Conservation (phyloP, 371 early-diverging fungal species). For the Chytridium lagenaria region DNA sequence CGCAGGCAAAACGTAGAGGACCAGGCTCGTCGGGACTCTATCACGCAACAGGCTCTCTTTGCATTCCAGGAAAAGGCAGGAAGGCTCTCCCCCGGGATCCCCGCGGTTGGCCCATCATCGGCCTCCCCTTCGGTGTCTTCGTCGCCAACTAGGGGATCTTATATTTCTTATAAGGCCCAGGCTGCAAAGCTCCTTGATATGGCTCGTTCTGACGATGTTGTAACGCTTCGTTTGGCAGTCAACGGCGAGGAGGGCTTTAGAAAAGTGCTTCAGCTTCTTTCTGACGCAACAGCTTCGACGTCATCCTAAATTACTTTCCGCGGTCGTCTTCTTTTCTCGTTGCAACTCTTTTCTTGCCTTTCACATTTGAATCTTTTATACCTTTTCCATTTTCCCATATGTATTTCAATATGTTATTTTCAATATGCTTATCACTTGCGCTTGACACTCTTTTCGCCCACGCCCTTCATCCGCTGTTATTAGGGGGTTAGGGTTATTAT, state of each 20-base stretch:
- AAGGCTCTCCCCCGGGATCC: neutral
- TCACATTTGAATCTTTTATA: too few relatives aligned
- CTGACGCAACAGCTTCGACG: neutral
- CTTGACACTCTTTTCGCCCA: too few relatives aligned
- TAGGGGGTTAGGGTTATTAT: too few relatives aligned
- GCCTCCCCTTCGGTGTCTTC: neutral
- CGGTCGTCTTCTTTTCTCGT: neutral
- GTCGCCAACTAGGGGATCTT: neutral
- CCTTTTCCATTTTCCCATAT: too few relatives aligned
- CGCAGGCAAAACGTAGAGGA: neutral
- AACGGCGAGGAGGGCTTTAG: slow-evolving; percentile 9
- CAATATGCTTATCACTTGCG: too few relatives aligned
- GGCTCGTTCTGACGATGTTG: neutral
- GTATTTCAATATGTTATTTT: too few relatives aligned
- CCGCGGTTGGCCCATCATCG: neutral
- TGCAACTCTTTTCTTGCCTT: neutral
- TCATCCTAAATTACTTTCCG: neutral
- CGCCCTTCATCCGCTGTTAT: too few relatives aligned
- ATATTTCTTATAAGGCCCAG: neutral
- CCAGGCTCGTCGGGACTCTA: neutral
- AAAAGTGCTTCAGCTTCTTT: neutral
- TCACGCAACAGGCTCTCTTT: too few relatives aligned
- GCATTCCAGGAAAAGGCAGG: too few relatives aligned
- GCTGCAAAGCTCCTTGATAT: neutral
- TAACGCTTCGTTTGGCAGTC: neutral